These are phyloP conservation scores for Hypoxylon subgilvum DNA, from an alignment of 495 filamentous ascomycete genomes.

Conservation along the genomic window DNA sequence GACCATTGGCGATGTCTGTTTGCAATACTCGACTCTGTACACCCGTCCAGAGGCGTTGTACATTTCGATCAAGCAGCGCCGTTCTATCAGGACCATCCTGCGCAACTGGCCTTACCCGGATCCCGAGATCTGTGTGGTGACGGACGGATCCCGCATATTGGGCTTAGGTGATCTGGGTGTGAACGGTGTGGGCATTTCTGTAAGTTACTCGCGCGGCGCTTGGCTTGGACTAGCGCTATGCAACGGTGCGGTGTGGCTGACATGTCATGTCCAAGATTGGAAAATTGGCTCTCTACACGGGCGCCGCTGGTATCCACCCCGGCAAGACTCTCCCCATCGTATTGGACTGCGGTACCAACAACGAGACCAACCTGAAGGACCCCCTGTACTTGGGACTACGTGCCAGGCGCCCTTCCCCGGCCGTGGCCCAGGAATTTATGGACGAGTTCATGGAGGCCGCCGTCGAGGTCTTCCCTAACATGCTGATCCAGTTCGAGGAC, in stretches of 20 bases:
- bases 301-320: slow-evolving; percentile 95
- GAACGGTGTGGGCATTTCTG: slow-evolving; percentile 97
- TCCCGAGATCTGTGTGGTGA: slow-evolving; percentile 95
- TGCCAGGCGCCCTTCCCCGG: slow-evolving; percentile 75
- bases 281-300: slow-evolving; percentile 91
- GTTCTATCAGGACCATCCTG: slow-evolving; percentile 81
- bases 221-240: slow-evolving; percentile 17
- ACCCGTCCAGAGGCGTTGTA: slow-evolving; percentile 94
- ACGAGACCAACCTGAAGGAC: slow-evolving; percentile 85
- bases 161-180: slow-evolving; percentile 95
- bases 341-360: slow-evolving; percentile 89
- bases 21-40: slow-evolving; percentile 95
- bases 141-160: slow-evolving; percentile 94
- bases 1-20: slow-evolving; percentile 93
- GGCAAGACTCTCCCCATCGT: slow-evolving; percentile 90
- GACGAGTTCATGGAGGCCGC: slow-evolving; percentile 96
- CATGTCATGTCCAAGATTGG: slow-evolving; percentile 59
- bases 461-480: slow-evolving; percentile 84
- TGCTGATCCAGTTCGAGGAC: slow-evolving; percentile 98
- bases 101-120: slow-evolving; percentile 86
- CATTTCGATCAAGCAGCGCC: slow-evolving; percentile 87
- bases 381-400: slow-evolving; percentile 93
- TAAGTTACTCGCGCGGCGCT: slow-evolving; percentile 58
- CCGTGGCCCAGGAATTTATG: slow-evolving; percentile 90
- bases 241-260: slow-evolving; percentile 28